Evolutionary conservation across 2,329 filamentous ascomycete species (phyloP), one percentile per base, ranked within the genome.

Genomic region (Cadophora gregata): DNA sequence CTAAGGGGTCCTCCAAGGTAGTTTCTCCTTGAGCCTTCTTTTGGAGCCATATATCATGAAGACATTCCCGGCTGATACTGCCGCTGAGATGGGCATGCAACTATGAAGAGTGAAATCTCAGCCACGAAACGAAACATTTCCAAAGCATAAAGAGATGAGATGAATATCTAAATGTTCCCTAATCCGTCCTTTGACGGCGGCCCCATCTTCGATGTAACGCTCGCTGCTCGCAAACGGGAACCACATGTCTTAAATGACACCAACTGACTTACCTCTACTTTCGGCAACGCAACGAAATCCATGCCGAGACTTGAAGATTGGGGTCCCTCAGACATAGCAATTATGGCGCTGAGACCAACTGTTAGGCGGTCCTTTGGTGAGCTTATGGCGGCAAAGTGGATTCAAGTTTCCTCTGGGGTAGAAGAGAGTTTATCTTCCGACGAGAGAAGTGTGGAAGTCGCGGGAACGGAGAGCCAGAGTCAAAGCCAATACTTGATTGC

Each of bases 41-140:
- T 63, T 78, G 77, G 58, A 80, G 72, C 91, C 92, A 96, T 75
- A 95, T 88, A 45, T 92, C 85, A 75, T 93, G 91, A 1, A 96
- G 86, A 68, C 87, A 89, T 73, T 87, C 80, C 36, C 90, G 86
- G 75, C 86, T 90, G 77, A 96, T 92, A 77, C 90, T 93, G 62
- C 92, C 92, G 48, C 88, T 92, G 53, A 96, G 83, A 78, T 96
- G 92, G 69, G 92, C 92, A 74, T 96, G 92, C 62, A 95, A 85
- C 89, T 93, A 70, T 58, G 56, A 42, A 31, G 50, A 53, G 59
- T 67, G 51, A 50, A 58, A 67, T 48, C 65, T 69, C 59, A 70
- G 69, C 72, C 67, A 69, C 62, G 68, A 70, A 50, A 62, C 65
- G 60, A 63, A 36, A 14, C 12, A 55, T 6, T 27, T 38, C n/a